Evolutionary conservation across 177 flowering plant species (phyloP).

Genomic region (Vitis hybrid): DNA sequence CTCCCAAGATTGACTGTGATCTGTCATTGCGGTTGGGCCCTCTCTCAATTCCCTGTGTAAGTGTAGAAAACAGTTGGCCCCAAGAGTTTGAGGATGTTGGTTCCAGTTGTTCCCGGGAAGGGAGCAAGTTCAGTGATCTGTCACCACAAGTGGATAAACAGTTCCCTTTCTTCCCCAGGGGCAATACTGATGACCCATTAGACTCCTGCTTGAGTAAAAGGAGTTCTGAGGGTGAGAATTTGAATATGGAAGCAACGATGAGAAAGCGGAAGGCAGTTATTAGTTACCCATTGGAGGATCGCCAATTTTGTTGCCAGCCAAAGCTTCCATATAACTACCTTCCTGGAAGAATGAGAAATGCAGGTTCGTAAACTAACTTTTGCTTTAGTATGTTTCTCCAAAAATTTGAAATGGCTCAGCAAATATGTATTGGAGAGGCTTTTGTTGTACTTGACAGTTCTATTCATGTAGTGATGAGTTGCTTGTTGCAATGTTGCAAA

Average conservation of each 20-base stretch:
- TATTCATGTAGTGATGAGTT: neutral
- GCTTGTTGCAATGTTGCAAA: constrained; percentile 3
- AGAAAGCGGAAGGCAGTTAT: constrained; percentile 27
- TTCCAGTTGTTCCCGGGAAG: constrained; percentile 7
- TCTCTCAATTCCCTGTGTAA: constrained; percentile 7
- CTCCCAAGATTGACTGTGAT: constrained; percentile 21
- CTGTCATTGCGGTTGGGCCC: constrained; percentile 37
- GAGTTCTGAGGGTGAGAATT: constrained; percentile 1
- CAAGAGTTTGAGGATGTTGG: constrained; percentile 13
- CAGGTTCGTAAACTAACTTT: constrained; percentile 23
- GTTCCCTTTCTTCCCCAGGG: constrained; percentile 1
- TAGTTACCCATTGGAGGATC: constrained; percentile 11
- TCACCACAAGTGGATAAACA: constrained; percentile 3
- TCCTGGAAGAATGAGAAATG: constrained; percentile 13
- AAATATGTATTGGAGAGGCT: constrained; percentile 1
- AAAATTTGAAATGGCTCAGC: constrained; percentile 1
- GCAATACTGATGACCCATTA: constrained; percentile 2
- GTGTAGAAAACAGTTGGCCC: neutral
- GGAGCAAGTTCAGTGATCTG: constrained; percentile 6
- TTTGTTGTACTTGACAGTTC: neutral
- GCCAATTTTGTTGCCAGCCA: constrained; percentile 21
- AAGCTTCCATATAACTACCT: constrained; percentile 13
- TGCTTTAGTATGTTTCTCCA: constrained; percentile 5
- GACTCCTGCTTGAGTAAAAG: constrained; percentile 2
- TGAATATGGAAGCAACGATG: constrained; percentile 3